These are phyloP conservation scores for Aspergillus flavus DNA, from an alignment of 2,329 filamentous ascomycete species.

Conservation along the genomic window DNA sequence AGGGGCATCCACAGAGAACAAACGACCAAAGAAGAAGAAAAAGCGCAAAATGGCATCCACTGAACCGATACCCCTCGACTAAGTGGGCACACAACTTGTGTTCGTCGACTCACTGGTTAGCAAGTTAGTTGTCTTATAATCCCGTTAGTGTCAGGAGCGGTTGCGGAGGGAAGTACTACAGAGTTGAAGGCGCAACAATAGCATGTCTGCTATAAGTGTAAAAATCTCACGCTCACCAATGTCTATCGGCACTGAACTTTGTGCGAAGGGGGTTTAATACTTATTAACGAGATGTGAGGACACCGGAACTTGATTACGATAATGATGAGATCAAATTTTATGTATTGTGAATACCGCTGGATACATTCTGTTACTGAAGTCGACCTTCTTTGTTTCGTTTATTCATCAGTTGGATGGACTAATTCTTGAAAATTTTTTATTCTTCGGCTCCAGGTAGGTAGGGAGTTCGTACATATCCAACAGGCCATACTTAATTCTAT, in stretches of 20 bases:
- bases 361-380: neutral
- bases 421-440: neutral
- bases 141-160: neutral
- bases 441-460: neutral
- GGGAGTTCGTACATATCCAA: neutral
- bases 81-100: neutral
- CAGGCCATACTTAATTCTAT: neutral
- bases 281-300: neutral
- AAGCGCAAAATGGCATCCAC: conserved; percentile 12
- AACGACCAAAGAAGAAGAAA: conserved; percentile 22
- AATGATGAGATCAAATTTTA: neutral
- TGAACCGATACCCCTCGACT: conserved; percentile 12
- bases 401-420: neutral
- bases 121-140: neutral
- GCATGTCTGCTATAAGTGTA: neutral
- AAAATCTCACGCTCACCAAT: neutral
- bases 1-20: neutral
- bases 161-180: neutral
- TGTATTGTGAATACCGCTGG: neutral
- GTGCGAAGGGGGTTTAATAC: neutral
- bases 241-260: neutral
- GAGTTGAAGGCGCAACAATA: neutral
- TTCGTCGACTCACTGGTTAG: neutral
- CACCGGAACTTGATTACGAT: neutral
- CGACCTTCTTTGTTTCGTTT: neutral